Evolutionary conservation across 768 basidiomycete species (phyloP).

Genomic region (Tulasnella sp.): DNA sequence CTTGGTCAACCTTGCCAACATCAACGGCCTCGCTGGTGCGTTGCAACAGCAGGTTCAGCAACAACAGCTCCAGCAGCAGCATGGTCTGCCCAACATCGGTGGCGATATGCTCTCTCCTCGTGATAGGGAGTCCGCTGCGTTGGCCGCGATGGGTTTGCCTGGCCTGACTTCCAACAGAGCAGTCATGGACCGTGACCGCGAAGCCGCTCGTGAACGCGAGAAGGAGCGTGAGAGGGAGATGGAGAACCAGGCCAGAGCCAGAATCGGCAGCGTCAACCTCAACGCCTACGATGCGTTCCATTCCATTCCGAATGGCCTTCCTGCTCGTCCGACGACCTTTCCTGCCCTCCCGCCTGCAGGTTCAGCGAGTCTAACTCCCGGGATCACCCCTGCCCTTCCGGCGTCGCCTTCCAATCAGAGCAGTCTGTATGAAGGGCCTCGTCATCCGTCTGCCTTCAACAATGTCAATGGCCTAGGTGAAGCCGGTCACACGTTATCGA

Average conservation of each 20-base stretch:
- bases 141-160: slow-evolving; percentile 38
- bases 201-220: slow-evolving; percentile 21
- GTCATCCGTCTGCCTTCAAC: background rate
- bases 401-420: background rate
- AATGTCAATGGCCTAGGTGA: background rate
- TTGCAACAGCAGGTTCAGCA: slow-evolving; percentile 15
- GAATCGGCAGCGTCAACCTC: slow-evolving; percentile 31
- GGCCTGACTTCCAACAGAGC: slow-evolving; percentile 19
- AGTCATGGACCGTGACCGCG: slow-evolving; percentile 27
- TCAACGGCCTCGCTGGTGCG: slow-evolving; percentile 18
- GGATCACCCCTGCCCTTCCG: background rate
- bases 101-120: slow-evolving; percentile 29
- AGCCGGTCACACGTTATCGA: background rate
- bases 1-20: slow-evolving; percentile 17
- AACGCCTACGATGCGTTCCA: slow-evolving; percentile 72
- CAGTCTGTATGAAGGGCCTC: background rate
- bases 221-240: slow-evolving; percentile 41
- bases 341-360: background rate
- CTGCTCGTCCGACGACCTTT: slow-evolving; percentile 21
- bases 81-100: background rate
- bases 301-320: slow-evolving; percentile 35
- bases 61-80: background rate
- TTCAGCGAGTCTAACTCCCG: background rate
- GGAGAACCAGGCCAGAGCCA: slow-evolving; percentile 29
- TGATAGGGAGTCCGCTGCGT: slow-evolving; percentile 37